Evolutionary conservation across 2,329 filamentous ascomycete genomes (phyloP).

Genomic region (Stromatinia cepivora): DNA sequence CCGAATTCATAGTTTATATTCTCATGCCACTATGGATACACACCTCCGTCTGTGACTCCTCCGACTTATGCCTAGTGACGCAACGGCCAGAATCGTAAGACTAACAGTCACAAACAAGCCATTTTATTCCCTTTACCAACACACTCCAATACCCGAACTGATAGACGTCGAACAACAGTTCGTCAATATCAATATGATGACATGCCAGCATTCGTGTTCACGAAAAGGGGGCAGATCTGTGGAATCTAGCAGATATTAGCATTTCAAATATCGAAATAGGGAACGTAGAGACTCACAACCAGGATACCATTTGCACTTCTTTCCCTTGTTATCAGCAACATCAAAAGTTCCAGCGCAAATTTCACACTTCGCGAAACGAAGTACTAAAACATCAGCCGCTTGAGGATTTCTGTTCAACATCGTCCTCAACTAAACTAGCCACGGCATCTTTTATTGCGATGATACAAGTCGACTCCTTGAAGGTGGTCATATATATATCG

Average conservation of each 20-base stretch:
- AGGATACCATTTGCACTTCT: neutral
- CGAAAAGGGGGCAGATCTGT: neutral
- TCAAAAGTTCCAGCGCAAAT: neutral
- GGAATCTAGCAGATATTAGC: neutral
- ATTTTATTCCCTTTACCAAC: neutral
- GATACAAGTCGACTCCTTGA: no score
- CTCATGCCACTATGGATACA: neutral
- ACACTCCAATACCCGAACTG: neutral
- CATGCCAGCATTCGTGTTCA: neutral
- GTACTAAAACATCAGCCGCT: no score
- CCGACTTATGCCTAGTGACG: neutral
- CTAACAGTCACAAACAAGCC: neutral
- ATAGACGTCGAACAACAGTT: neutral
- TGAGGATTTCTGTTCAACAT: no score
- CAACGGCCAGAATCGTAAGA: neutral
- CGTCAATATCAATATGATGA: neutral
- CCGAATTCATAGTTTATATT: neutral
- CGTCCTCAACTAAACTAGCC: no score
- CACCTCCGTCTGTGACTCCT: neutral
- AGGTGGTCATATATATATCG: no score
- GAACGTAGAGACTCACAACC: neutral
- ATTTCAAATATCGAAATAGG: neutral
- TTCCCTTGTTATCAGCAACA: neutral
- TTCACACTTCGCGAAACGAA: neutral
- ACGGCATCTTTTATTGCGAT: no score